Percentiles rank a stretch among this genome's conserved stretches.
These are phyloP conservation scores for Aspergillus ostianus DNA, from an alignment of 495 filamentous ascomycete species.

Conservation along the genomic window DNA sequence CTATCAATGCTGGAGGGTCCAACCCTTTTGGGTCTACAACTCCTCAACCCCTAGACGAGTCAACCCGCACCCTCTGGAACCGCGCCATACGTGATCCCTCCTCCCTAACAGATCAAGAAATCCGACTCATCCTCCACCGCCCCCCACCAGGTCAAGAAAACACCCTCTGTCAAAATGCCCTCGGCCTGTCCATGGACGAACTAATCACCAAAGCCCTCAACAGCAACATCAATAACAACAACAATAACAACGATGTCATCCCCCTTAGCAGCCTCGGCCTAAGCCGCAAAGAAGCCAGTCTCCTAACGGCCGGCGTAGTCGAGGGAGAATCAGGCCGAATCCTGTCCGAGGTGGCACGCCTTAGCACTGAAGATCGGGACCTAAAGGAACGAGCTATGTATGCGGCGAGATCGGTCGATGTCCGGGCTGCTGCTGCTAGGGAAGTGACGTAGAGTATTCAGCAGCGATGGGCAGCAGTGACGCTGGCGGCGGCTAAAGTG, in stretches of 20 bases:
- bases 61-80: constrained; percentile 16
- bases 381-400: constrained; percentile 9
- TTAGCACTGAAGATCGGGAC: constrained; percentile 10
- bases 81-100: constrained; percentile 14
- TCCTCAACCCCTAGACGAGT: constrained; percentile 8
- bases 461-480: background rate
- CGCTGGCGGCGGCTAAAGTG: background rate
- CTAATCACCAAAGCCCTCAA: constrained; percentile 16
- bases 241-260: background rate
- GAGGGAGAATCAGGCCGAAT: background rate
- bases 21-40: constrained; percentile 1
- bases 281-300: constrained; percentile 7
- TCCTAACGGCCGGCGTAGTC: constrained; percentile 8
- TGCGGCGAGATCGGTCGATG: constrained; percentile 12
- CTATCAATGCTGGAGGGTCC: constrained; percentile 2
- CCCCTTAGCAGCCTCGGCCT: constrained; percentile 6
- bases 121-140: constrained; percentile 11
- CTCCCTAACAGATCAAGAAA: constrained; percentile 16
- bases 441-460: constrained; percentile 1
- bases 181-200: constrained; percentile 10
- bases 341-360: constrained; percentile 6
- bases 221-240: constrained; percentile 3
- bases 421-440: constrained; percentile 7
- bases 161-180: constrained; percentile 12
- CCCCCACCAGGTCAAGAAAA: constrained; percentile 11